These are phyloP conservation scores for Xylona heveae DNA, from an alignment of 495 filamentous ascomycete genomes.

Conservation along the genomic window DNA sequence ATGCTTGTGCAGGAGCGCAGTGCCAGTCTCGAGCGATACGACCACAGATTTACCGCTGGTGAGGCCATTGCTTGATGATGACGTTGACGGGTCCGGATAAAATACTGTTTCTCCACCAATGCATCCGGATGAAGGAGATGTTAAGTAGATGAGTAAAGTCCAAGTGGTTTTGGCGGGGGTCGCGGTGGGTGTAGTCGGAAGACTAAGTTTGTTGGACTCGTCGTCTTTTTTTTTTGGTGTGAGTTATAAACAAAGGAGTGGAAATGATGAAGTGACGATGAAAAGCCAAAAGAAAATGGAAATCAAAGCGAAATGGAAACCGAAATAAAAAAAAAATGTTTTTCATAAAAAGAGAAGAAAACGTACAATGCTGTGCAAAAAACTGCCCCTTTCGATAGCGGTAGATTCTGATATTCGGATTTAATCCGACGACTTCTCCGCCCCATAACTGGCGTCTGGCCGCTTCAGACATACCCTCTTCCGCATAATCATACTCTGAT, in stretches of 20 bases:
- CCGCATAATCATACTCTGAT: slow-evolving; percentile 11
- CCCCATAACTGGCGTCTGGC: slow-evolving; percentile 39
- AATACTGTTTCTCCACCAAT: slow-evolving; percentile 80
- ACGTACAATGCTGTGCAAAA: slow-evolving; percentile 45
- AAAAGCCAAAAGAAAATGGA: neutral
- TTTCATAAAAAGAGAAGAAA: neutral
- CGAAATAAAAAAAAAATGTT: slow-evolving; percentile 1
- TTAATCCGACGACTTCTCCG: slow-evolving; percentile 66
- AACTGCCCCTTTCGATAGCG: slow-evolving; percentile 76
- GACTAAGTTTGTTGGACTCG: slow-evolving; percentile 46
- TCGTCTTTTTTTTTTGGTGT: slow-evolving; percentile 32
- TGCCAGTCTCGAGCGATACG: slow-evolving; percentile 55
- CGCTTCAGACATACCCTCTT: slow-evolving; percentile 8
- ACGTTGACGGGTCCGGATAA: slow-evolving; percentile 48
- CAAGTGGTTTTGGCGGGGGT: slow-evolving; percentile 63
- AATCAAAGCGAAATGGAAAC: neutral
- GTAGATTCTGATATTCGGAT: slow-evolving; percentile 79
- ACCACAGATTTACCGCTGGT: slow-evolving; percentile 20
- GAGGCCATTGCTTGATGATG: slow-evolving; percentile 15
- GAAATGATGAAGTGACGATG: neutral
- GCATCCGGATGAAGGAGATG: slow-evolving; percentile 41
- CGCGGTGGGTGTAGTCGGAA: slow-evolving; percentile 24
- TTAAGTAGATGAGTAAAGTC: slow-evolving; percentile 81
- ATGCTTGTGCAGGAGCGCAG: slow-evolving; percentile 74
- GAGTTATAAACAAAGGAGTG: neutral